Base-by-base conservation (phyloP, 306 rosid genomes). In the Fragaria nilgerrensis region DNA sequence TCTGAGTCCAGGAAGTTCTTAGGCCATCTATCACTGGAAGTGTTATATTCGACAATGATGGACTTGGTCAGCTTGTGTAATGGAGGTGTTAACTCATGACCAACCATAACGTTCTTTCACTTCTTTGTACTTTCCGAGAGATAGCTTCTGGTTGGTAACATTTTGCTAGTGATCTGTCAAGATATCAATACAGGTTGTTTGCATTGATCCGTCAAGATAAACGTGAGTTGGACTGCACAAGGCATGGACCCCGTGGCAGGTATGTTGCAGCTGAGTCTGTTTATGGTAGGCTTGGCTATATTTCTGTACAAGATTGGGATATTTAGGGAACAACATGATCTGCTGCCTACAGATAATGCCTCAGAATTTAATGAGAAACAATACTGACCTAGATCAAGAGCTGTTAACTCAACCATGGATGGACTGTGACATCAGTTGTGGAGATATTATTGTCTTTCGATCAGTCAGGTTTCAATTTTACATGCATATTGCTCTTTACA, bases 251-350 rank as follows among this genome's bases (percentile, higher is more conserved):
- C 0, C 59, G 6, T 53, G 29, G 27, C 29, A 0, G 52, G 77
- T 73, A 4, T 74, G 45, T 75, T 88, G 90, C 99, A 92, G 98
- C 92, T 92, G 81, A 92, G 98, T 5, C 84, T 96, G 78, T 96
- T 91, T 88, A 91, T 96, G 98, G 94, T 91, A 73, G 82, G 88
- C 91, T 90, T 90, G 97, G 91, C 91, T 74, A 85, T 90, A 81
- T 82, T 90, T 81, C 99, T 96, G 55, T 83, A 80, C 87, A 81
- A 91, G 75, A 85, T 89, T 39, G 96, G 90, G 86, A 90, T 82
- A 67, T 88, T 88, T 67, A 84, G 87, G 82, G 88, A 89, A 22
- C 93, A 92, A 70, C 75, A 73, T 32, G 92, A 90, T 61, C 88
- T 79, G 74, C 82, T 91, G 79, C 99, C 96, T 76, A 86, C 87